Evolutionary conservation across 176 grass and related monocot species (phyloP).

Genomic region (Typha latifolia): DNA sequence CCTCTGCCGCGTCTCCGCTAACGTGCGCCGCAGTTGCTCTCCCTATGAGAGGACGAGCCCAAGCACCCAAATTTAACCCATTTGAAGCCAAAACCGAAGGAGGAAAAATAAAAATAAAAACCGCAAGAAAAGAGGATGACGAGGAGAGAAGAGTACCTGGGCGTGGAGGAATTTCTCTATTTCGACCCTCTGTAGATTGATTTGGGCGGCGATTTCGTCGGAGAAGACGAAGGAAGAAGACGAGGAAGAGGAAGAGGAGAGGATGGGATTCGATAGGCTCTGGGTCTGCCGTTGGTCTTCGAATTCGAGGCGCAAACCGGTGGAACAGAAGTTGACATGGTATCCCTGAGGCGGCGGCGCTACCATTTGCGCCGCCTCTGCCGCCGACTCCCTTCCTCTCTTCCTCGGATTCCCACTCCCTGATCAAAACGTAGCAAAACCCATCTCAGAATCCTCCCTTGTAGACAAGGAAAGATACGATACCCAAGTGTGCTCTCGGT

Average conservation of each 20-base stretch:
- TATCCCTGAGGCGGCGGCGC: constrained; percentile 14
- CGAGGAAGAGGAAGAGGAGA: constrained; percentile 12
- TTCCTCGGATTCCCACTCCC: constrained; percentile 27
- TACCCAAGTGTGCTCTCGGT: neutral
- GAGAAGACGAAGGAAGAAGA: constrained; percentile 22
- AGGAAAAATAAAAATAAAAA: neutral
- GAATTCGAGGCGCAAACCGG: constrained; percentile 68
- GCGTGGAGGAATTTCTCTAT: constrained; percentile 57
- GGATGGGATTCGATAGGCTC: constrained; percentile 16
- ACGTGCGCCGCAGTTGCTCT: constrained; percentile 47
- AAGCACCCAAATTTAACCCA: neutral
- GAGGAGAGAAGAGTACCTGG: constrained; percentile 36
- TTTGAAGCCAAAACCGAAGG: neutral
- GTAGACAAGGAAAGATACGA: neutral
- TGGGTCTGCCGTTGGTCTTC: constrained; percentile 49
- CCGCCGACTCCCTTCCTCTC: constrained; percentile 20
- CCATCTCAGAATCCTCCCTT: constrained; percentile 5
- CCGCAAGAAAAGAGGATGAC: neutral
- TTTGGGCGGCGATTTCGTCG: constrained; percentile 50
- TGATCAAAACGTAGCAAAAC: constrained; percentile 36
- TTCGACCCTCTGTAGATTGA: constrained; percentile 51
- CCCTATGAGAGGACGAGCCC: constrained; percentile 21
- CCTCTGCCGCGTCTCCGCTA: constrained; percentile 48
- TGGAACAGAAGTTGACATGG: constrained; percentile 38
- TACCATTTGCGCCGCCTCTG: constrained; percentile 30